Conservation (phyloP, 1,139 yeast genomes). For the Kodamaea ohmeri region DNA sequence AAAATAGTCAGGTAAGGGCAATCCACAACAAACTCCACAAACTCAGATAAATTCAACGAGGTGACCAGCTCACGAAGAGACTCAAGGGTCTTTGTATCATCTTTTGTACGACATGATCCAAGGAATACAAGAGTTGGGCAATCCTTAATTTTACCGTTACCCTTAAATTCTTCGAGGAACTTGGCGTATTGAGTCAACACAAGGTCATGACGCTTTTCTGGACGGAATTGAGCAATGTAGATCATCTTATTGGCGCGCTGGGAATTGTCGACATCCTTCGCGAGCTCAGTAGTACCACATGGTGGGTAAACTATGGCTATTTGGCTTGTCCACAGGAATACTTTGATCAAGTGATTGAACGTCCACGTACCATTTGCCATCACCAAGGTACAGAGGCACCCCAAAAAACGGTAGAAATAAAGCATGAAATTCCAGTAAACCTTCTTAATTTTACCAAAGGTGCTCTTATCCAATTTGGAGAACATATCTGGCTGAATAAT, state of each 20-base stretch:
- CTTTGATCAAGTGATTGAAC: constrained; percentile 58
- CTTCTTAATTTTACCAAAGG: constrained; percentile 38
- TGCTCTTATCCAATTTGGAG: constrained; percentile 46
- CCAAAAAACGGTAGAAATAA: constrained; percentile 62
- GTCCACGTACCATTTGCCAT: constrained; percentile 94
- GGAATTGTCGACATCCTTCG: constrained; percentile 11
- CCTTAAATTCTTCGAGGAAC: constrained; percentile 35
- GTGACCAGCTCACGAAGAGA: constrained; percentile 45
- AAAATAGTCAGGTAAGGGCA: constrained; percentile 68
- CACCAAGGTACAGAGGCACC: constrained; percentile 62
- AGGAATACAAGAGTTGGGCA: constrained; percentile 63
- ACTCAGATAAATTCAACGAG: constrained; percentile 44
- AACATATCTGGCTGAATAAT: constrained; percentile 87
- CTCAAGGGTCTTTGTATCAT: constrained; percentile 62
- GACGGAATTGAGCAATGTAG: constrained; percentile 90
- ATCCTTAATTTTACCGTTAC: constrained; percentile 17
- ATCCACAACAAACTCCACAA: constrained; percentile 70
- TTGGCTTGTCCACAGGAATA: constrained; percentile 50
- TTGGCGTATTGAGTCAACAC: constrained; percentile 61
- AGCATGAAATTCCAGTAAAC: constrained; percentile 70
- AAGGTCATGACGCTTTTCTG: constrained; percentile 86
- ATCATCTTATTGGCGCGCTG: constrained; percentile 57
- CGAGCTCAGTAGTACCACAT: constrained; percentile 62
- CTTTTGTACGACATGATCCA: constrained; percentile 77
- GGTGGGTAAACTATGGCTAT: constrained; percentile 77